phyloP scores from a whole-genome alignment of 2,329 filamentous ascomycete genomes.

The Ophiostoma perfectum region DNA sequence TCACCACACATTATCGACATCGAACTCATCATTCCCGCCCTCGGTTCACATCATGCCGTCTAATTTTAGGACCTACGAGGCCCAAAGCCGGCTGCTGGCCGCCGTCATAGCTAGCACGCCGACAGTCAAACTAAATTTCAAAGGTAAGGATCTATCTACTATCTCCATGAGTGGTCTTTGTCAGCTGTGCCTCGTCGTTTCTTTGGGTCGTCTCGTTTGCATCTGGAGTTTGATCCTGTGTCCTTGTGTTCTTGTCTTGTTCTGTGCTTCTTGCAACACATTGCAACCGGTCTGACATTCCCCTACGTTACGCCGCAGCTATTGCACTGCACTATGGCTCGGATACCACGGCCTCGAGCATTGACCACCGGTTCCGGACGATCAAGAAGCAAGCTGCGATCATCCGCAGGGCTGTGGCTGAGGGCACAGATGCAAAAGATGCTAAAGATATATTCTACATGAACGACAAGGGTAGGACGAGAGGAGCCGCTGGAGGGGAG shows the following conservation, averaged over 20 bases:
- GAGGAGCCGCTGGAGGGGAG: not conserved
- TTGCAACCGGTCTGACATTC: not conserved
- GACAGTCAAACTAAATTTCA: slow-evolving; percentile 53
- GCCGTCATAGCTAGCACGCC: slow-evolving; percentile 56
- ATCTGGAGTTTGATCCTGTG: no score
- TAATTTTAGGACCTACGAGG: slow-evolving; percentile 57
- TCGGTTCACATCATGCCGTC: slow-evolving; percentile 36
- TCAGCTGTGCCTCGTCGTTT: not conserved
- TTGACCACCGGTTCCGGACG: slow-evolving; percentile 50
- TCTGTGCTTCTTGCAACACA: no score
- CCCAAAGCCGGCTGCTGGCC: slow-evolving; percentile 54
- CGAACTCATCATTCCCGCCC: not conserved
- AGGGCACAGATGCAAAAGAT: slow-evolving; percentile 41
- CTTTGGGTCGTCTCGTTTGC: not conserved
- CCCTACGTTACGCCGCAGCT: slow-evolving; percentile 32
- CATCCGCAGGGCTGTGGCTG: slow-evolving; percentile 35
- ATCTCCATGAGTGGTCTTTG: not conserved
- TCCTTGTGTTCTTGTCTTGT: no score
- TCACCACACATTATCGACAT: not conserved
- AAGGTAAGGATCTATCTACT: slow-evolving; percentile 46
- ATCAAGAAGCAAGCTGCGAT: slow-evolving; percentile 41
- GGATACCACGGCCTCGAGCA: slow-evolving; percentile 43
- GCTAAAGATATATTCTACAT: slow-evolving; percentile 39
- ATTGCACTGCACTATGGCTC: slow-evolving; percentile 45
- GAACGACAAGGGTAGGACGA: slow-evolving; percentile 38